phyloP scores from a whole-genome alignment of 352 stramenopile species.

The Thalassiosira oceanica region DNA sequence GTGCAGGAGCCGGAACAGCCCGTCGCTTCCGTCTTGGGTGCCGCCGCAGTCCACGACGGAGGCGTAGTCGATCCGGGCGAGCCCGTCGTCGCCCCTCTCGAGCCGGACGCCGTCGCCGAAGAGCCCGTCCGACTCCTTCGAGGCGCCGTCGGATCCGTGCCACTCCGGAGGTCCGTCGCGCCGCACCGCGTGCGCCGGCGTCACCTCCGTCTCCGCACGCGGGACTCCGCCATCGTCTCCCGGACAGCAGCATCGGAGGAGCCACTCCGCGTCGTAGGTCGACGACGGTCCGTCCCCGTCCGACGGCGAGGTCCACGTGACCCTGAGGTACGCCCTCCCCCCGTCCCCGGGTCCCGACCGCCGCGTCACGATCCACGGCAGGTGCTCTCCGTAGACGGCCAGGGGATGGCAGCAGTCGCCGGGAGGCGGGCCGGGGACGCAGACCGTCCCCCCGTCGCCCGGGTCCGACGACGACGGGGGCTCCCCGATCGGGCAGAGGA shows the following conservation, averaged over 20 bases:
- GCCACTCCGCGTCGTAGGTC: constrained; percentile 63
- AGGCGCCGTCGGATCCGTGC: constrained; percentile 3
- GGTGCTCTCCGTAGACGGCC: constrained; percentile 33
- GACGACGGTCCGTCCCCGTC: constrained; percentile 36
- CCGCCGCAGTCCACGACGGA: constrained; percentile 22
- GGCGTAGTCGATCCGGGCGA: constrained; percentile 37
- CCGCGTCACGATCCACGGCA: constrained; percentile 18
- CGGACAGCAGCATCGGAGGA: constrained; percentile 49
- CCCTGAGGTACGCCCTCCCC: constrained; percentile 18
- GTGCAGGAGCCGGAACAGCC: constrained; percentile 27
- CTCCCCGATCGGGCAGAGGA: neutral
- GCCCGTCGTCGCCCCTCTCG: constrained; percentile 26
- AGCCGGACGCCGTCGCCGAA: constrained; percentile 18
- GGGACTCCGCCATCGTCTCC: constrained; percentile 8
- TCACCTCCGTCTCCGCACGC: constrained; percentile 24
- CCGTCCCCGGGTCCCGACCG: constrained; percentile 3
- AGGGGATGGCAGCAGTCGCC: constrained; percentile 45
- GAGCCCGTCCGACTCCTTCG: constrained; percentile 1
- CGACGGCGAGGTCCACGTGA: constrained; percentile 13
- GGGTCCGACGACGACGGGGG: constrained; percentile 5
- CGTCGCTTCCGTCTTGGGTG: constrained; percentile 3
- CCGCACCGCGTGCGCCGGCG: constrained; percentile 19
- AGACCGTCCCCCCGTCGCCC: neutral
- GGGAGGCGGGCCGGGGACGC: constrained; percentile 26
- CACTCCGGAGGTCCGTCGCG: constrained; percentile 10